Conservation (phyloP, 768 basidiomycete genomes). For the Lactifluus subvellereus region DNA sequence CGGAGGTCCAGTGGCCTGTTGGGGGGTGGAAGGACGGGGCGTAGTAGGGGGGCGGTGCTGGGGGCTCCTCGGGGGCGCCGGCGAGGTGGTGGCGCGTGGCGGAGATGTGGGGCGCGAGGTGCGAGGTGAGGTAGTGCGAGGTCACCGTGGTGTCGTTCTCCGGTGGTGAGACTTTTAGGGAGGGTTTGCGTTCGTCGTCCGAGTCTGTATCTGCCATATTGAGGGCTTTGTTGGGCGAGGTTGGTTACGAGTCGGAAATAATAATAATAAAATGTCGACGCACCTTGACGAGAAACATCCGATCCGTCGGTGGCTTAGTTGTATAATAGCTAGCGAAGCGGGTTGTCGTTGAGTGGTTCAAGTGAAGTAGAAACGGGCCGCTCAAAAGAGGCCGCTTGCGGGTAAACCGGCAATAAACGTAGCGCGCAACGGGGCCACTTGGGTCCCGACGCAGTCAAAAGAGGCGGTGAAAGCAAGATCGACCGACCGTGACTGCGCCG, state of each 20-base stretch:
- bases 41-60: constrained; percentile 7
- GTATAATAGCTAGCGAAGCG: too few relatives aligned
- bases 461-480: too few relatives aligned
- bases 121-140: background rate
- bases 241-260: background rate
- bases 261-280: background rate
- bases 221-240: background rate
- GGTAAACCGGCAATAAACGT: too few relatives aligned
- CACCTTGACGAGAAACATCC: background rate
- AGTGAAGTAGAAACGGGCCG: too few relatives aligned
- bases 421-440: too few relatives aligned
- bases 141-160: too few relatives aligned
- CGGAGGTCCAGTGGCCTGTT: constrained; percentile 51
- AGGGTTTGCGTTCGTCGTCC: background rate
- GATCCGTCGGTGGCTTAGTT: background rate
- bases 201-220: constrained; percentile 5
- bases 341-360: too few relatives aligned
- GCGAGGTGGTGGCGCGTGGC: constrained; percentile 13
- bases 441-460: too few relatives aligned
- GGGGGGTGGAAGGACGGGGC: constrained; percentile 28
- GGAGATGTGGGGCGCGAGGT: constrained; percentile 15
- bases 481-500: background rate
- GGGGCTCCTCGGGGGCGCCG: background rate
- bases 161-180: background rate
- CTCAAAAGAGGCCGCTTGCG: too few relatives aligned